phyloP scores from a whole-genome alignment of 805 yeast genomes.

The Isabelozyma pseudorhagii region DNA sequence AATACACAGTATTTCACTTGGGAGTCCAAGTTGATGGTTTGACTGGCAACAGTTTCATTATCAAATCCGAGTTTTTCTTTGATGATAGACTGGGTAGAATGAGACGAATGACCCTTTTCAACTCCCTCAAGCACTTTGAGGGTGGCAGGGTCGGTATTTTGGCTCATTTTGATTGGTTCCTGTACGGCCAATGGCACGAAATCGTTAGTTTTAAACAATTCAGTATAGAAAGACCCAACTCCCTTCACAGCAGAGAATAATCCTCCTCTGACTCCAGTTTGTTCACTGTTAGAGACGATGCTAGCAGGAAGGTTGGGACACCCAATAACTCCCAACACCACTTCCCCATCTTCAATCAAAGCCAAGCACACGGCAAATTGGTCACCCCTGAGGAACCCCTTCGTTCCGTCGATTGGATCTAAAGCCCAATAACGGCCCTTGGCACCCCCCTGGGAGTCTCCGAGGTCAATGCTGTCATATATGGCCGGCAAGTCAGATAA shows the following conservation, averaged over 20 bases:
- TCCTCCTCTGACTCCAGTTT: conserved; percentile 55
- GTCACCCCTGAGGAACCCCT: conserved; percentile 90
- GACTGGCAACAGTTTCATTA: conserved; percentile 51
- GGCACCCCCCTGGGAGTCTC: conserved; percentile 75
- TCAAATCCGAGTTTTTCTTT: conserved; percentile 52
- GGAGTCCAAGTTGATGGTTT: conserved; percentile 81
- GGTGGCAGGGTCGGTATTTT: conserved; percentile 40
- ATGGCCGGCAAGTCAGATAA: conserved; percentile 48
- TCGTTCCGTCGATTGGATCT: conserved; percentile 98
- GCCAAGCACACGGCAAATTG: conserved; percentile 97
- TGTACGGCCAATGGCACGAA: conserved; percentile 33
- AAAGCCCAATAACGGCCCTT: conserved; percentile 91
- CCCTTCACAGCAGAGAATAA: conserved; percentile 68
- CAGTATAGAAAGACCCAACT: conserved; percentile 60
- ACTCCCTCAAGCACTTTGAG: conserved; percentile 88
- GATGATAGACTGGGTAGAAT: conserved; percentile 75
- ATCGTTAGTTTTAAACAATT: conserved; percentile 31
- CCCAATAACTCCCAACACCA: conserved; percentile 89
- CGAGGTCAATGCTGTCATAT: conserved; percentile 68
- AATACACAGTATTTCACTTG: conserved; percentile 95
- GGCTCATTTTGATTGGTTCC: conserved; percentile 50
- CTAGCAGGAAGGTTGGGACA: conserved; percentile 83
- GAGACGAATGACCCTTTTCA: conserved; percentile 92
- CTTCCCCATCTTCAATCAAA: conserved; percentile 78
- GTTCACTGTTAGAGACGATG: conserved; percentile 32